Percentiles rank a stretch among this genome's conserved stretches.
Conservation (phyloP, 1,139 yeast species). For the Geotrichum siamense region DNA sequence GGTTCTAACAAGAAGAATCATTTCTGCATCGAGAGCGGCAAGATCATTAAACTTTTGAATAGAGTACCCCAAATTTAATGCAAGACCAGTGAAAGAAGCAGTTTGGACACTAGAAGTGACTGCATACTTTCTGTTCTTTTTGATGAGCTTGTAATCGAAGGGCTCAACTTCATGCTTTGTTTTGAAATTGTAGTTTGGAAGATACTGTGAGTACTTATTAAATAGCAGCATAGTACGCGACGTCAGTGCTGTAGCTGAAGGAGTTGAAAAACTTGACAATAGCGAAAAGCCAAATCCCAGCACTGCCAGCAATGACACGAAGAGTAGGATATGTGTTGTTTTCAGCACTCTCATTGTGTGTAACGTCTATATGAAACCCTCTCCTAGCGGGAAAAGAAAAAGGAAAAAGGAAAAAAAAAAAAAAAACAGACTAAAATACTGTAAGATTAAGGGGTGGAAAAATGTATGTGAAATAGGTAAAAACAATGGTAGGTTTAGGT, state of each 20-base stretch:
- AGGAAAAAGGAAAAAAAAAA: not conserved
- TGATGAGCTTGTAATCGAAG: conserved; percentile 6
- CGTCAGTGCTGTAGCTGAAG: not conserved
- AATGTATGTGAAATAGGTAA: no score
- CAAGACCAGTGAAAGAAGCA: conserved; percentile 21
- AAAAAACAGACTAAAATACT: not conserved
- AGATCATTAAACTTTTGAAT: conserved; percentile 24
- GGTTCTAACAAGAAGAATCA: conserved; percentile 24
- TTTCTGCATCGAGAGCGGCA: conserved; percentile 23
- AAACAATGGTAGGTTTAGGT: no score
- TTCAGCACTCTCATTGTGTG: conserved; percentile 1
- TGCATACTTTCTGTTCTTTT: conserved; percentile 16
- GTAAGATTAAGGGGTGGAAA: no score
- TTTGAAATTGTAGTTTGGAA: not conserved
- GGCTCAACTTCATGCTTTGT: conserved; percentile 3
- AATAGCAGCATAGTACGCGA: not conserved
- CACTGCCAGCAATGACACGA: not conserved
- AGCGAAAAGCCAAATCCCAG: not conserved
- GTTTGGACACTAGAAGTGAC: conserved; percentile 25
- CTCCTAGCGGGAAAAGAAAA: not conserved
- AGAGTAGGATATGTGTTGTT: not conserved
- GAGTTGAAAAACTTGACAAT: not conserved
- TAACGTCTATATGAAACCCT: not conserved
- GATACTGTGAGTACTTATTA: not conserved
- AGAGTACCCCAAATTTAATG: conserved; percentile 24